phyloP scores from a whole-genome alignment of 2,329 filamentous ascomycete genomes.

The Alternaria ethzedia region DNA sequence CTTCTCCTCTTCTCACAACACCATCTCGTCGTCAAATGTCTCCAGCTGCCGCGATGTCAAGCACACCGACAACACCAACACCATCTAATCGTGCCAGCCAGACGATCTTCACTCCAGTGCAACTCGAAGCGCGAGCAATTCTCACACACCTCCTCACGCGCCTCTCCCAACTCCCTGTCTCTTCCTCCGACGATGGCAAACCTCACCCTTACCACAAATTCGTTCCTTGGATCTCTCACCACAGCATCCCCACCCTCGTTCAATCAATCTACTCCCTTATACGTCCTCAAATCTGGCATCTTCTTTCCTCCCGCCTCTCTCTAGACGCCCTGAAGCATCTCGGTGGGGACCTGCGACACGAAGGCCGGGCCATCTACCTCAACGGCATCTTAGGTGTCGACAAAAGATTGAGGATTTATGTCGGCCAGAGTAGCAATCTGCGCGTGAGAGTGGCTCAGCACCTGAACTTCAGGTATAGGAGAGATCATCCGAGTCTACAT shows the following conservation, averaged over 20 bases:
- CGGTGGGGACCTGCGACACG: constrained; percentile 29
- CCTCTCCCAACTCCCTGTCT: constrained; percentile 14
- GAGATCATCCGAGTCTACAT: constrained; percentile 44
- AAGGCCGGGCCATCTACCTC: constrained; percentile 34
- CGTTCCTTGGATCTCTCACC: constrained; percentile 23
- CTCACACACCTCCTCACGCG: constrained; percentile 26
- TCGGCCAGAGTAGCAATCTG: constrained; percentile 41
- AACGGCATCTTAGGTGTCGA: constrained; percentile 34
- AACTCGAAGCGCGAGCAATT: constrained; percentile 33
- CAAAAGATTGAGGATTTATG: constrained; percentile 34
- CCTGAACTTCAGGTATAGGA: constrained; percentile 42
- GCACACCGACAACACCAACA: neutral
- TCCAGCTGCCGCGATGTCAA: neutral
- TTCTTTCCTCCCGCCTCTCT: constrained; percentile 26
- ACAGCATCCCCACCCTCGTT: constrained; percentile 21
- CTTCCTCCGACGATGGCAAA: neutral
- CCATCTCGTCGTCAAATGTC: neutral
- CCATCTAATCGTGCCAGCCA: neutral
- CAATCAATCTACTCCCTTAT: constrained; percentile 27
- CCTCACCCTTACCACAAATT: constrained; percentile 23
- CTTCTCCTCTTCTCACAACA: neutral
- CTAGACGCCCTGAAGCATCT: constrained; percentile 32
- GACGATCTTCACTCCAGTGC: constrained; percentile 12
- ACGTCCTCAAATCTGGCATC: constrained; percentile 30
- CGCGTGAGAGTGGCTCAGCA: constrained; percentile 38